These are phyloP conservation scores for Cercospora citrullina DNA, from an alignment of 2,329 filamentous ascomycete species.

Conservation along the genomic window DNA sequence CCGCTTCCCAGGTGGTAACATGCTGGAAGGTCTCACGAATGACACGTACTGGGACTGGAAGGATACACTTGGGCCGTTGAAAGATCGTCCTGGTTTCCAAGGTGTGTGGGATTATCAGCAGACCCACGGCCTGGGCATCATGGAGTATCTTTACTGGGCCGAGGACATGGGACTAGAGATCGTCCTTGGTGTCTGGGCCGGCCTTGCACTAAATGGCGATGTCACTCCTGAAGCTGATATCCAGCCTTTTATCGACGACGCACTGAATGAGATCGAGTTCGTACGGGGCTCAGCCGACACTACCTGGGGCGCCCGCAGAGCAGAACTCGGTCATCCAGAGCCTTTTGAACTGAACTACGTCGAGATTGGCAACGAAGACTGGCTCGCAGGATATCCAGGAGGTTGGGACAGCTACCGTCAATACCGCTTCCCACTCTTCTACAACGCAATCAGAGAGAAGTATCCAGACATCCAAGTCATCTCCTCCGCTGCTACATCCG, in stretches of 20 bases:
- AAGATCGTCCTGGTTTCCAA: slow-evolving; percentile 54
- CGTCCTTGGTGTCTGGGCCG: slow-evolving; percentile 60
- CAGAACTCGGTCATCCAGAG: slow-evolving; percentile 60
- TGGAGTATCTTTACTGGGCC: slow-evolving; percentile 62
- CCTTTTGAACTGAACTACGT: slow-evolving; percentile 59
- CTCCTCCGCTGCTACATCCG: slow-evolving; percentile 38
- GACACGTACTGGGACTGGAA: slow-evolving; percentile 49
- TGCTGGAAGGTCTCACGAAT: slow-evolving; percentile 50
- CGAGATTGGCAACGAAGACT: slow-evolving; percentile 69
- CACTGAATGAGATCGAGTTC: slow-evolving; percentile 64
- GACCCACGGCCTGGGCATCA: slow-evolving; percentile 61
- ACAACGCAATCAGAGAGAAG: slow-evolving; percentile 57
- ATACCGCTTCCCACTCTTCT: slow-evolving; percentile 60
- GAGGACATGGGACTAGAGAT: slow-evolving; percentile 50
- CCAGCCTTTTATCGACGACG: slow-evolving; percentile 54
- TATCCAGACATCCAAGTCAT: slow-evolving; percentile 62
- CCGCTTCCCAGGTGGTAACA: slow-evolving; percentile 63
- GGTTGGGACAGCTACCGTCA: slow-evolving; percentile 44
- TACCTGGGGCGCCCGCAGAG: slow-evolving; percentile 59
- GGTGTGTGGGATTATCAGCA: slow-evolving; percentile 62
- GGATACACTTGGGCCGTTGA: slow-evolving; percentile 56
- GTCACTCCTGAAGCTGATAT: slow-evolving; percentile 53
- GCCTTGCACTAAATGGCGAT: slow-evolving; percentile 56
- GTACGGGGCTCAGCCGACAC: slow-evolving; percentile 56
- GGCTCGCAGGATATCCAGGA: slow-evolving; percentile 46